Evolutionary conservation across 345 rosid species (phyloP).

Genomic region (Salix caprea): DNA sequence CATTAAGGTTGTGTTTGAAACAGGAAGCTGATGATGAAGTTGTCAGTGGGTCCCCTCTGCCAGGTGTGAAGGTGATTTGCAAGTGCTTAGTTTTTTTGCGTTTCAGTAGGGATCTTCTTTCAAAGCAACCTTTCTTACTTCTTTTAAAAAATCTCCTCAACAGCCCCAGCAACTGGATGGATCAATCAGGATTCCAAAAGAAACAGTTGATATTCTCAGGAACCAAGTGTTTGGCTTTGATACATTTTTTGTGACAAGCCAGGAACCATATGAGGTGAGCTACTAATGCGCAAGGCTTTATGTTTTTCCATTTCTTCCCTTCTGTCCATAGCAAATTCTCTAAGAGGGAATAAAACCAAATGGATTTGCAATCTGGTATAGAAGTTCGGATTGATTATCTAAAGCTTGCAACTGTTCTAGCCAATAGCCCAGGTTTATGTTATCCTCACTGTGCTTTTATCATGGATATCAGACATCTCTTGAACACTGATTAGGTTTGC

Average conservation of each 20-base stretch:
- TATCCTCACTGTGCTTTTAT: too few relatives aligned
- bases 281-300: background rate
- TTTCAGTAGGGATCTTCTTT: constrained; percentile 9
- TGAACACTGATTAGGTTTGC: too few relatives aligned
- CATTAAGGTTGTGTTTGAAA: constrained; percentile 26
- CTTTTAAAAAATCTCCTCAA: constrained; percentile 22
- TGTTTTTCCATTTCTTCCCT: background rate
- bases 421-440: too few relatives aligned
- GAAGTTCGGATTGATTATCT: background rate
- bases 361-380: background rate
- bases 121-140: constrained; percentile 15
- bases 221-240: constrained; percentile 96
- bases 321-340: background rate
- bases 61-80: constrained; percentile 89
- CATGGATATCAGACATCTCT: too few relatives aligned
- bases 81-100: constrained; percentile 14
- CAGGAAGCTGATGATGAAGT: constrained; percentile 67
- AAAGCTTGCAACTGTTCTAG: background rate
- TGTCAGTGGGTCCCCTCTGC: constrained; percentile 83
- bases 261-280: constrained; percentile 94
- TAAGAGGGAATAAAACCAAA: constrained; percentile 3
- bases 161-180: constrained; percentile 81
- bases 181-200: constrained; percentile 71
- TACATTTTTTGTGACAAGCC: constrained; percentile 89
- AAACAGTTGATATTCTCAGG: constrained; percentile 72